phyloP scores from a whole-genome alignment of 176 grass and related monocot species.

The Phoenix roebelenii region DNA sequence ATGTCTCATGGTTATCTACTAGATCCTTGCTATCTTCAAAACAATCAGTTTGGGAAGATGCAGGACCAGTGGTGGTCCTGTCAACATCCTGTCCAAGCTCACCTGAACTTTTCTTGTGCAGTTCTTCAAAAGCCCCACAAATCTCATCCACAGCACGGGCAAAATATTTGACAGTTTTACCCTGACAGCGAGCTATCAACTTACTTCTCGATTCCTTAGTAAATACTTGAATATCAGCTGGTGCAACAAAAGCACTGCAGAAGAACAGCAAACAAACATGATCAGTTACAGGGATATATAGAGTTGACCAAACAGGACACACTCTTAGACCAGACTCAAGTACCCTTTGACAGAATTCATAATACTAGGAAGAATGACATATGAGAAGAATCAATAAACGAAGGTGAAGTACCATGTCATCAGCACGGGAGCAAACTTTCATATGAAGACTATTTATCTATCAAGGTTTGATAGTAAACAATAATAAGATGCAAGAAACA shows the following conservation, averaged over 20 bases:
- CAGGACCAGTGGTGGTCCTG: not conserved
- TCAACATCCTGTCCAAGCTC: slow-evolving; percentile 4
- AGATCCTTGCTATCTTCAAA: slow-evolving; percentile 31
- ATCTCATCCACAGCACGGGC: slow-evolving; percentile 73
- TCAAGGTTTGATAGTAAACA: no score
- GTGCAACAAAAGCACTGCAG: slow-evolving; percentile 65
- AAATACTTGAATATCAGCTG: slow-evolving; percentile 81
- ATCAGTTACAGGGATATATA: not conserved
- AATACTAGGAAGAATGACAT: no score
- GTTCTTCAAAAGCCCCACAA: slow-evolving; percentile 63
- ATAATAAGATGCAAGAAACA: no score
- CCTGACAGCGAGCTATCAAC: slow-evolving; percentile 41
- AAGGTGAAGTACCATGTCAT: no score
- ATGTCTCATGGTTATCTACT: slow-evolving; percentile 34
- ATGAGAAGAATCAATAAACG: no score
- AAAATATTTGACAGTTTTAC: slow-evolving; percentile 51
- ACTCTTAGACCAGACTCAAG: no score
- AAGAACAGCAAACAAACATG: slow-evolving; percentile 14
- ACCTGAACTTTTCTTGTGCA: slow-evolving; percentile 20
- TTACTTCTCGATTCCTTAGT: slow-evolving; percentile 58
- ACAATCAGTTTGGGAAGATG: not conserved
- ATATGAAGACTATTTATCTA: no score
- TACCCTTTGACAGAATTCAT: no score
- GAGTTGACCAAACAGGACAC: not conserved
- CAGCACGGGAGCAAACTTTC: no score